Conservation (phyloP, 1,139 yeast species). For the Magnusiomyces suaveolens region DNA sequence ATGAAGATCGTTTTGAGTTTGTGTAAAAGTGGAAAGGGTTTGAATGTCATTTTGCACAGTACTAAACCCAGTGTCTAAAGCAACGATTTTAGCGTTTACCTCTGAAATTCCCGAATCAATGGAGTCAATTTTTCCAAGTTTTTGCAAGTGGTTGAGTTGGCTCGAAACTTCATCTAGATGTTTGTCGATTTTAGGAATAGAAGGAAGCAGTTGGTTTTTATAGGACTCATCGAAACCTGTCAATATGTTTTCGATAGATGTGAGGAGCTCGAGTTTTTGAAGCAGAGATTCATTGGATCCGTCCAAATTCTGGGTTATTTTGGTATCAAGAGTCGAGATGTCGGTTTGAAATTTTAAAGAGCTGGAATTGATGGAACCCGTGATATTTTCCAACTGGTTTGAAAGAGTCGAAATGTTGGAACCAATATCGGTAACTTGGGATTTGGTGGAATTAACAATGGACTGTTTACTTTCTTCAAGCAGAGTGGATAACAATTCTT, state of each 20-base stretch:
- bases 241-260: neutral
- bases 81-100: neutral
- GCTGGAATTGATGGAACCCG: neutral
- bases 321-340: constrained; percentile 3
- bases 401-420: neutral
- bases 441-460: neutral
- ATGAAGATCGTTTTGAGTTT: neutral
- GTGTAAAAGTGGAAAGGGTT: neutral
- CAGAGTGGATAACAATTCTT: neutral
- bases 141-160: neutral
- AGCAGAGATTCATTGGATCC: neutral
- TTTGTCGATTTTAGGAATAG: neutral
- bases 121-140: neutral
- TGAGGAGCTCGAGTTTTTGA: neutral
- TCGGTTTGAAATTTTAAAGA: neutral
- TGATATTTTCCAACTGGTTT: neutral
- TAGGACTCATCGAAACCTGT: neutral
- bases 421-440: neutral
- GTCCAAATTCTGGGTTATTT: neutral
- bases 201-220: neutral
- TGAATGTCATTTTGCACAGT: neutral
- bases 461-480: neutral
- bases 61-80: neutral
- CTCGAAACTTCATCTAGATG: neutral
- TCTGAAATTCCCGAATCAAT: neutral